Percentiles rank a stretch among this genome's conserved stretches.
phyloP scores from a whole-genome alignment of 169 alveolate genomes.

The Cryptosporidium meleagridis region DNA sequence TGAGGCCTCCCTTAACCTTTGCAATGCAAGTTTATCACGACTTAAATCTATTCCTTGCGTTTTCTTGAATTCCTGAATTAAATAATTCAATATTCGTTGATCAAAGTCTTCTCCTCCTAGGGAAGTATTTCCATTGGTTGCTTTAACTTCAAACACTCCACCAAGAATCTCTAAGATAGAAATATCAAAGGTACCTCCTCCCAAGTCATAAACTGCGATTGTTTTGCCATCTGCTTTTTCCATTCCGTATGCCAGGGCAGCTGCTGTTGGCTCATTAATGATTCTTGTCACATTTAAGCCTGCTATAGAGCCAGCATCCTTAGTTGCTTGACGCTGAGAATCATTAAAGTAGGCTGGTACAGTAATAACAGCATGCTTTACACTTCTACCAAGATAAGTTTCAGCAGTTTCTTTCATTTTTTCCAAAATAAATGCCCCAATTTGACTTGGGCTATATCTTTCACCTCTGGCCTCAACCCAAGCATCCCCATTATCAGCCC shows the following conservation, averaged over 20 bases:
- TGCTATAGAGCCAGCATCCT: constrained; percentile 97
- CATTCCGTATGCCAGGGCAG: constrained; percentile 98
- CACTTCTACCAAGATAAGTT: constrained; percentile 93
- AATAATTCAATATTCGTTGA: constrained; percentile 91
- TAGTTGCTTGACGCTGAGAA: constrained; percentile 96
- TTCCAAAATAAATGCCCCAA: constrained; percentile 95
- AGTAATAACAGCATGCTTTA: constrained; percentile 95
- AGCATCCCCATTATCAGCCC: constrained; percentile 97
- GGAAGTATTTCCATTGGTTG: constrained; percentile 98
- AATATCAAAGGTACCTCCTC: constrained; percentile 98
- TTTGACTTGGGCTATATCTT: constrained; percentile 95
- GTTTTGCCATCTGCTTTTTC: constrained; percentile 94
- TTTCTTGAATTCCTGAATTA: constrained; percentile 95
- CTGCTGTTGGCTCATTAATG: constrained; percentile 99
- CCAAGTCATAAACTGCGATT: constrained; percentile 93
- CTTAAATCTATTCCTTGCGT: constrained; percentile 95
- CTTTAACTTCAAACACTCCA: constrained; percentile 98
- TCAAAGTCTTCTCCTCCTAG: constrained; percentile 99
- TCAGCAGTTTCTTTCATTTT: constrained; percentile 98
- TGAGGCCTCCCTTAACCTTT: constrained; percentile 97
- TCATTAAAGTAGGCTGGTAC: constrained; percentile 97
- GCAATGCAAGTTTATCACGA: constrained; percentile 95
- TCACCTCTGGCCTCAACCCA: constrained; percentile 97
- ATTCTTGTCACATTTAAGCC: constrained; percentile 95
- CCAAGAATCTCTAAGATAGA: constrained; percentile 96